Conservation (phyloP, 2,329 filamentous ascomycete genomes). For the Aspergillus sp. region DNA sequence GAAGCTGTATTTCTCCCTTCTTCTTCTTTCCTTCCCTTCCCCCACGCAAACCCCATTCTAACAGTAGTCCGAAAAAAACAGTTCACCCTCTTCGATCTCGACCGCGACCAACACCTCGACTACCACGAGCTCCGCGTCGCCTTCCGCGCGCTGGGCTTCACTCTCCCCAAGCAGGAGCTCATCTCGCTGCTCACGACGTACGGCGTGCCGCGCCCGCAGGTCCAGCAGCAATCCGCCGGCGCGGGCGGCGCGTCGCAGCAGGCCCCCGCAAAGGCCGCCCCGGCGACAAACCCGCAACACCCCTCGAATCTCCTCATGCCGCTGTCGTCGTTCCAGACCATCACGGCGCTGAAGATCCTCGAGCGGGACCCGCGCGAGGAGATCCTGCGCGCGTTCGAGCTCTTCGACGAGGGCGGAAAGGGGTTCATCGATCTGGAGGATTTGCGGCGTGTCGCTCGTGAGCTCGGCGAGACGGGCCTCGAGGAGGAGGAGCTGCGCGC, state of each 20-base stretch:
- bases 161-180: constrained; percentile 81
- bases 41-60: too few species aligned
- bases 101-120: constrained; percentile 90
- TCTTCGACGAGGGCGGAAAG: constrained; percentile 92
- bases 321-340: constrained; percentile 67
- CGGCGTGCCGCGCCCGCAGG: constrained; percentile 65
- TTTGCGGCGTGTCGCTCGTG: constrained; percentile 79
- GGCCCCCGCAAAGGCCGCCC: constrained; percentile 32
- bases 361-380: constrained; percentile 86
- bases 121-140: constrained; percentile 98
- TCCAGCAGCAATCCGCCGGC: constrained; percentile 38
- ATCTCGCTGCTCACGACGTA: constrained; percentile 76
- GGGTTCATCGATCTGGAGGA: constrained; percentile 88
- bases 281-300: constrained; percentile 53
- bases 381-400: constrained; percentile 82
- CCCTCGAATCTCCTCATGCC: constrained; percentile 68
- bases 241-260: constrained; percentile 27
- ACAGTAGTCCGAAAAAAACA: too few species aligned
- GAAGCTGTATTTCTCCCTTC: constrained; percentile 68
- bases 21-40: constrained; percentile 15
- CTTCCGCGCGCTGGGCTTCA: constrained; percentile 91
- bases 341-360: constrained; percentile 77
- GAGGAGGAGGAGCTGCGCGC: constrained; percentile 88
- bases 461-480: constrained; percentile 81
- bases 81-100: constrained; percentile 95